Evolutionary conservation across 75 land plant species (phyloP).

Genomic region (Cryptomeria japonica): DNA sequence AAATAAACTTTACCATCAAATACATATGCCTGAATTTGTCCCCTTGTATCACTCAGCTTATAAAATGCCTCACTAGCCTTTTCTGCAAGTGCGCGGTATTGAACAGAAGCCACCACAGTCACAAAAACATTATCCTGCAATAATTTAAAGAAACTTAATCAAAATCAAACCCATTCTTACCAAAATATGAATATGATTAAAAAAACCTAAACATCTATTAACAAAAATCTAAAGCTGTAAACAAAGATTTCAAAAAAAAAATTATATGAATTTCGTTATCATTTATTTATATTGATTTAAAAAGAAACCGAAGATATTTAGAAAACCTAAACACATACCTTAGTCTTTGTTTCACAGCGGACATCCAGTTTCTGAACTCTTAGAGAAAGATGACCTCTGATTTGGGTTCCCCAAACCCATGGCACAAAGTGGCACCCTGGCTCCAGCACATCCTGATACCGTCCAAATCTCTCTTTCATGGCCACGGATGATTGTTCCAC

Average conservation of each 20-base stretch:
- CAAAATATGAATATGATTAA: no score
- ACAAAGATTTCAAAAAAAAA: no score
- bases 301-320: no score
- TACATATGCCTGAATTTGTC: constrained; percentile 77
- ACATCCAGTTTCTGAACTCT: constrained; percentile 68
- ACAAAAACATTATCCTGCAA: constrained; percentile 88
- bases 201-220: no score
- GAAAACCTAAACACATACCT: constrained; percentile 22
- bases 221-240: no score
- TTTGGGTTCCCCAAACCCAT: constrained; percentile 39
- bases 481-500: constrained; percentile 61
- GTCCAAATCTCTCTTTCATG: constrained; percentile 51
- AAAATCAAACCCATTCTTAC: no score
- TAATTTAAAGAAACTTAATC: not conserved
- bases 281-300: no score
- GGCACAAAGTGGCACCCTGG: constrained; percentile 65
- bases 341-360: constrained; percentile 66
- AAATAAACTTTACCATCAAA: constrained; percentile 60
- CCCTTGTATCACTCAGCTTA: constrained; percentile 43
- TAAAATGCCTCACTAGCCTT: constrained; percentile 32
- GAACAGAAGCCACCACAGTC: constrained; percentile 74
- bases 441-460: constrained; percentile 42
- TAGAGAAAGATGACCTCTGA: constrained; percentile 50
- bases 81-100: constrained; percentile 52
- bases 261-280: no score